phyloP scores from a whole-genome alignment of 2,329 filamentous ascomycete genomes.

The Chaetomium sp. region DNA sequence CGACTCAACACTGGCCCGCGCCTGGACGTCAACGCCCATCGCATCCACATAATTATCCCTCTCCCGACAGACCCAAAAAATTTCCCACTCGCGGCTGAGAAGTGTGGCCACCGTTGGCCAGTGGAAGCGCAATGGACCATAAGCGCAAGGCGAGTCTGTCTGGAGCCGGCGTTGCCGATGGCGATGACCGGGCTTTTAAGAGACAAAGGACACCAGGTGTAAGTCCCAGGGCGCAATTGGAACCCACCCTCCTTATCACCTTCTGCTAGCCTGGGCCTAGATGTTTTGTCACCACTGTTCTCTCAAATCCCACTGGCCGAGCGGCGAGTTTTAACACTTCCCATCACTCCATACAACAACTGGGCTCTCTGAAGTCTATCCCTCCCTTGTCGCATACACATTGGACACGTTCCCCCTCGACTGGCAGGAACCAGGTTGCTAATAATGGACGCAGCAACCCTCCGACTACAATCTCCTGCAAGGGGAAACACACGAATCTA shows the following conservation, averaged over 20 bases:
- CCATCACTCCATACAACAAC: no score
- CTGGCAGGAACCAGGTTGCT: constrained; percentile 3
- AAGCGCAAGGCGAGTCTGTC: constrained; percentile 49
- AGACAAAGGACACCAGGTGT: constrained; percentile 47
- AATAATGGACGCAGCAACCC: constrained; percentile 17
- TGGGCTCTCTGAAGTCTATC: no score
- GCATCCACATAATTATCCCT: neutral
- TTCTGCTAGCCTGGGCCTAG: neutral
- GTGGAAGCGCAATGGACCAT: constrained; percentile 41
- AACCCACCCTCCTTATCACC: neutral
- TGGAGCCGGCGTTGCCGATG: constrained; percentile 38
- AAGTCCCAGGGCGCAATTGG: constrained; percentile 22
- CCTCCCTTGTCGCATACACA: neutral
- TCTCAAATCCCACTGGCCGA: constrained; percentile 10
- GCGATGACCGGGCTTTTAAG: constrained; percentile 49
- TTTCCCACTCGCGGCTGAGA: neutral
- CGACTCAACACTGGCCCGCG: neutral
- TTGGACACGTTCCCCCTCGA: neutral
- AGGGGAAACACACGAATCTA: constrained; percentile 60
- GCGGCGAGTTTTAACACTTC: no score
- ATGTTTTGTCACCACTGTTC: neutral
- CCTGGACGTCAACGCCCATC: neutral
- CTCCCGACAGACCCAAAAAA: neutral
- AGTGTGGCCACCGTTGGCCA: constrained; percentile 3
- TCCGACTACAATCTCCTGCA: constrained; percentile 43